phyloP scores from a whole-genome alignment of 2,329 filamentous ascomycete species.

The Cordyceps fumosorosea region DNA sequence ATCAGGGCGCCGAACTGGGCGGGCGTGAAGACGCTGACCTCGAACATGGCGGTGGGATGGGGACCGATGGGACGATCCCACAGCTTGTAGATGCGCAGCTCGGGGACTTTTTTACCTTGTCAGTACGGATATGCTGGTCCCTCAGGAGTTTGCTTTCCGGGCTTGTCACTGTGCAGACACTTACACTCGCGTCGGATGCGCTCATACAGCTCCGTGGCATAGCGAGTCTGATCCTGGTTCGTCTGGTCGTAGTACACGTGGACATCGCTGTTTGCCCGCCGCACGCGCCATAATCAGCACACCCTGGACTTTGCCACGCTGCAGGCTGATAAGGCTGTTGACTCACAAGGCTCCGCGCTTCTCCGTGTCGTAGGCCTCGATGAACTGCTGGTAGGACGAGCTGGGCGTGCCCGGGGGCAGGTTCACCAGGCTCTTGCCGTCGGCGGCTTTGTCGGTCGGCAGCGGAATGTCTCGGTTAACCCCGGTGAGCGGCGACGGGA shows the following conservation, averaged over 20 bases:
- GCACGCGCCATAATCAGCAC: not conserved
- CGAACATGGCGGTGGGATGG: constrained; percentile 83
- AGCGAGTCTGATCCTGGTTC: constrained; percentile 55
- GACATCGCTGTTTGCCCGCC: constrained; percentile 49
- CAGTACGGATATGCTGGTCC: too few species aligned
- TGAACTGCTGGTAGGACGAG: constrained; percentile 63
- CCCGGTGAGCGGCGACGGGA: constrained; percentile 48
- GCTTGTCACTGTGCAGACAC: constrained; percentile 17
- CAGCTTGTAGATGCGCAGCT: constrained; percentile 72
- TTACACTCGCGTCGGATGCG: constrained; percentile 74
- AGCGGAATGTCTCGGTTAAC: constrained; percentile 52
- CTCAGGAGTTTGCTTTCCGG: not conserved
- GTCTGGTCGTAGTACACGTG: constrained; percentile 77
- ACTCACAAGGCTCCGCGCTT: constrained; percentile 63
- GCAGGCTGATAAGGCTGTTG: constrained; percentile 13
- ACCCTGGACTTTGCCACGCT: not conserved
- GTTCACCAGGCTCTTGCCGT: constrained; percentile 75
- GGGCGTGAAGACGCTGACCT: constrained; percentile 81
- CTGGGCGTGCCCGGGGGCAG: constrained; percentile 54
- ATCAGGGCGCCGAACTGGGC: constrained; percentile 86
- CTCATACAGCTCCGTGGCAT: constrained; percentile 68
- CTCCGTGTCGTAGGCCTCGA: constrained; percentile 59
- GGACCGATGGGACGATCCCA: constrained; percentile 76
- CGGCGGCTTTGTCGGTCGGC: constrained; percentile 52
- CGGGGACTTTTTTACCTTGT: constrained; percentile 54